Percentiles rank a stretch among this genome's conserved stretches.
Evolutionary conservation across 2,329 filamentous ascomycete species (phyloP).

Genomic region (Aspergillus thermomutatus): DNA sequence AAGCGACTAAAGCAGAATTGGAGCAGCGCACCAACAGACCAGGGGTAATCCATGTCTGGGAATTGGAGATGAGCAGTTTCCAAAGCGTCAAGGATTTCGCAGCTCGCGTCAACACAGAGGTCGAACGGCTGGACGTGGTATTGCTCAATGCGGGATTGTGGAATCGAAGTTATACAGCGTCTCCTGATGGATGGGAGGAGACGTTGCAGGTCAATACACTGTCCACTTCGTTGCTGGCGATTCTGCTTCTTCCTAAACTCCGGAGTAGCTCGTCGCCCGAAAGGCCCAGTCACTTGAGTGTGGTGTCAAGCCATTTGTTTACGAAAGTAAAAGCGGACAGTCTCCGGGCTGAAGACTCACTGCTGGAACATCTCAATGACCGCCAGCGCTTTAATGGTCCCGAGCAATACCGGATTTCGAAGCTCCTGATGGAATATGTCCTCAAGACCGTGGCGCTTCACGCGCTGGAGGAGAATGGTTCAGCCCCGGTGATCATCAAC

Average conservation of each 20-base stretch:
- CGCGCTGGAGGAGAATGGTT: conserved; percentile 30
- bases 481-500: conserved; percentile 42
- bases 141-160: conserved; percentile 47
- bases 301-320: conserved; percentile 45
- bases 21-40: conserved; percentile 27
- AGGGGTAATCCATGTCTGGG: conserved; percentile 42
- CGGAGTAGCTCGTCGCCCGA: conserved; percentile 29
- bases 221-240: conserved; percentile 53
- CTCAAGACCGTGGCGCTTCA: conserved; percentile 36
- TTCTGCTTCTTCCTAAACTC: conserved; percentile 51
- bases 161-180: conserved; percentile 34
- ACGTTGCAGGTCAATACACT: conserved; percentile 58
- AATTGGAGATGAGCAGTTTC: conserved; percentile 47
- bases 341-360: conserved; percentile 25
- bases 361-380: conserved; percentile 36
- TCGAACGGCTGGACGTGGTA: conserved; percentile 43
- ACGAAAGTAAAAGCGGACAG: conserved; percentile 29
- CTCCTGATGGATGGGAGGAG: conserved; percentile 48
- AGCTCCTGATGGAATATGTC: conserved; percentile 42
- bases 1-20: conserved; percentile 40
- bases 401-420: conserved; percentile 41
- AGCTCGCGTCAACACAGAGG: conserved; percentile 31
- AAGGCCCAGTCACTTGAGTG: conserved; percentile 40
- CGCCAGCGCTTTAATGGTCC: conserved; percentile 26
- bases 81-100: conserved; percentile 45